Evolutionary conservation across 2,329 filamentous ascomycete species (phyloP).

Genomic region (Ophiostoma sp.): DNA sequence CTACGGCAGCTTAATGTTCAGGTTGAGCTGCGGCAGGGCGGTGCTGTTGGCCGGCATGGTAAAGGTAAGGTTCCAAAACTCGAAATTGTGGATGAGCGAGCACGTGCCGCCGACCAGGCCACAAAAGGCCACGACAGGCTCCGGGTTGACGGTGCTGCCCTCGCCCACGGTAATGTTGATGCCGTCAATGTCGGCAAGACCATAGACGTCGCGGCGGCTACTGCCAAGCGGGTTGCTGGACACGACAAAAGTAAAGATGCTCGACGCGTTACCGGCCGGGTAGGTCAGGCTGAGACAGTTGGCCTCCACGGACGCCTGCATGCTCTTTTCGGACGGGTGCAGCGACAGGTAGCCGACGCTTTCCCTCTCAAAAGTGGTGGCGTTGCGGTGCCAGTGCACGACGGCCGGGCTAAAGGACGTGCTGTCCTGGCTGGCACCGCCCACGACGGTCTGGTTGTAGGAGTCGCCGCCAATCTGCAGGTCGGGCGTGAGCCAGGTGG

Average conservation of each 20-base stretch:
- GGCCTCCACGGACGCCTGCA: slow-evolving; percentile 45
- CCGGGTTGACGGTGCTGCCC: slow-evolving; percentile 44
- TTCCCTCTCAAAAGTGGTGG: slow-evolving; percentile 32
- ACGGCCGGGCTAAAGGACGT: slow-evolving; percentile 60
- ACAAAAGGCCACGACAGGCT: slow-evolving; percentile 45
- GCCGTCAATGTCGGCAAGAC: slow-evolving; percentile 52
- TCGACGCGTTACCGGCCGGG: slow-evolving; percentile 50
- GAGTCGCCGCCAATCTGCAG: slow-evolving; percentile 62
- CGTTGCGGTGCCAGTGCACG: slow-evolving; percentile 54
- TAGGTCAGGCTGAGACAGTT: slow-evolving; percentile 53
- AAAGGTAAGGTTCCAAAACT: slow-evolving; percentile 50
- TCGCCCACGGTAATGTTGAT: slow-evolving; percentile 44
- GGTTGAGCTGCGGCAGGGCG: slow-evolving; percentile 22
- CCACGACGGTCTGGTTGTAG: slow-evolving; percentile 56
- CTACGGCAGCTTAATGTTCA: slow-evolving; percentile 18
- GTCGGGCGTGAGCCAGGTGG: slow-evolving; percentile 56
- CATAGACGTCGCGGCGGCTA: slow-evolving; percentile 45
- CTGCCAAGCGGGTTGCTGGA: slow-evolving; percentile 44
- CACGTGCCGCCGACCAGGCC: slow-evolving; percentile 42
- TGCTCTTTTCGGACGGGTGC: slow-evolving; percentile 40
- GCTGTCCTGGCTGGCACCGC: slow-evolving; percentile 54
- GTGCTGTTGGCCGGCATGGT: slow-evolving; percentile 38
- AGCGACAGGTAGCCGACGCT: slow-evolving; percentile 39
- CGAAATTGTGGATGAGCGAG: slow-evolving; percentile 42
- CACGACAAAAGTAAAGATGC: slow-evolving; percentile 53